Conservation (phyloP, 208 protist genomes). For the Acanthamoeba polyphaga region DNA sequence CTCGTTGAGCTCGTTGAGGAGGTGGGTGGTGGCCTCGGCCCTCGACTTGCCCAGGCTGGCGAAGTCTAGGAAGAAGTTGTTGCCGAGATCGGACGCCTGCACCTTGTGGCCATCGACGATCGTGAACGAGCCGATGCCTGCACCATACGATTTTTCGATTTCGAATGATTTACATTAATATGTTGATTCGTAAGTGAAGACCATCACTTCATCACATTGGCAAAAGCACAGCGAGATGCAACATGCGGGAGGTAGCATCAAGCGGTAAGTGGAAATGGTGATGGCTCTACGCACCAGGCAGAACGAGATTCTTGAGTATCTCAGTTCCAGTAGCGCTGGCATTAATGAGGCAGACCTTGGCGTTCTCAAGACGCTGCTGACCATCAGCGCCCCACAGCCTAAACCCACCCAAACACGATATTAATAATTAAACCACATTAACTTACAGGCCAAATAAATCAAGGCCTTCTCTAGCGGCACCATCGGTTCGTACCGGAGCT, state of each 20-base stretch:
- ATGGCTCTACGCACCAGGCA: conserved; percentile 89
- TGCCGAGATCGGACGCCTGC: conserved; percentile 91
- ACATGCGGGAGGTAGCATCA: neutral
- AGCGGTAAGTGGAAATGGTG: neutral
- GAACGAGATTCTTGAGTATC: conserved; percentile 96
- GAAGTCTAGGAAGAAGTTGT: conserved; percentile 96
- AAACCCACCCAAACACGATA: neutral
- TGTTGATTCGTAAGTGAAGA: neutral
- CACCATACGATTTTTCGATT: neutral
- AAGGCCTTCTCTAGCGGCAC: neutral
- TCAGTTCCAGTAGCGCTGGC: conserved; percentile 94
- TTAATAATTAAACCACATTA: no score
- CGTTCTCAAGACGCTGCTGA: conserved; percentile 92
- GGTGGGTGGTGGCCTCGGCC: conserved; percentile 88
- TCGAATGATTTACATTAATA: neutral
- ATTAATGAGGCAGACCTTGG: conserved; percentile 95
- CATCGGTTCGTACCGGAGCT: conserved; percentile 88
- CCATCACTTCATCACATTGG: neutral
- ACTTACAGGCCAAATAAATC: no score
- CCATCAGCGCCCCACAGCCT: conserved; percentile 96
- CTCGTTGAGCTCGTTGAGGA: conserved; percentile 94
- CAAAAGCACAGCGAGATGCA: neutral
- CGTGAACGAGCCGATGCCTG: conserved; percentile 94
- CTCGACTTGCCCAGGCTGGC: conserved; percentile 88
- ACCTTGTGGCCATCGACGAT: conserved; percentile 95